These are phyloP conservation scores for Mortierella sp. DNA, from an alignment of 371 early-diverging fungal genomes.

Conservation along the genomic window DNA sequence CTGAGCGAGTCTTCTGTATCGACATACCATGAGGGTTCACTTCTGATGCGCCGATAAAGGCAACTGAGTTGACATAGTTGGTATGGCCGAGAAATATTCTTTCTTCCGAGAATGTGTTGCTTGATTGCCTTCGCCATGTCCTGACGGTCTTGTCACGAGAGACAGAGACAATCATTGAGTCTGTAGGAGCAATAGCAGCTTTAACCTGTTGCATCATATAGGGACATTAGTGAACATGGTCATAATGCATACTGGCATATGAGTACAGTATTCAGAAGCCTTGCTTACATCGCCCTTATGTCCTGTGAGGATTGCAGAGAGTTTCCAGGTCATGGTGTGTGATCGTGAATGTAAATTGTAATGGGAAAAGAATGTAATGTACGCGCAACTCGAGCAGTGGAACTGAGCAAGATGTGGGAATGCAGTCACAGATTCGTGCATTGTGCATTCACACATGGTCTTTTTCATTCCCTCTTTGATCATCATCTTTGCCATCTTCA, in stretches of 20 bases:
- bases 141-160: conserved; percentile 84
- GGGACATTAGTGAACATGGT: not conserved
- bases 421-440: not conserved
- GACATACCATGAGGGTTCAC: conserved; percentile 74
- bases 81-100: conserved; percentile 75
- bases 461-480: not conserved
- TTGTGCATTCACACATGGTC: not conserved
- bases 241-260: not conserved
- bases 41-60: conserved; percentile 68
- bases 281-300: conserved; percentile 53
- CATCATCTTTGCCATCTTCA: conserved; percentile 23
- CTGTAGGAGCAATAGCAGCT: conserved; percentile 75
- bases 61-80: conserved; percentile 88
- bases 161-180: conserved; percentile 78
- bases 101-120: conserved; percentile 65
- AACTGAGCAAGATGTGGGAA: not conserved
- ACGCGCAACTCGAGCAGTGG: not conserved
- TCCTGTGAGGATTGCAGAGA: conserved; percentile 48
- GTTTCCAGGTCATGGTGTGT: conserved; percentile 43
- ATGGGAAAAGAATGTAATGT: not conserved
- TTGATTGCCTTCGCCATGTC: conserved; percentile 67
- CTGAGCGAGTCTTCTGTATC: not conserved
- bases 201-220: conserved; percentile 63
- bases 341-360: not conserved
- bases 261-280: not conserved